Percentiles rank a stretch among this genome's conserved stretches.
Conservation (phyloP, 257 asterid species). For the Nicotiana sylvestris region DNA sequence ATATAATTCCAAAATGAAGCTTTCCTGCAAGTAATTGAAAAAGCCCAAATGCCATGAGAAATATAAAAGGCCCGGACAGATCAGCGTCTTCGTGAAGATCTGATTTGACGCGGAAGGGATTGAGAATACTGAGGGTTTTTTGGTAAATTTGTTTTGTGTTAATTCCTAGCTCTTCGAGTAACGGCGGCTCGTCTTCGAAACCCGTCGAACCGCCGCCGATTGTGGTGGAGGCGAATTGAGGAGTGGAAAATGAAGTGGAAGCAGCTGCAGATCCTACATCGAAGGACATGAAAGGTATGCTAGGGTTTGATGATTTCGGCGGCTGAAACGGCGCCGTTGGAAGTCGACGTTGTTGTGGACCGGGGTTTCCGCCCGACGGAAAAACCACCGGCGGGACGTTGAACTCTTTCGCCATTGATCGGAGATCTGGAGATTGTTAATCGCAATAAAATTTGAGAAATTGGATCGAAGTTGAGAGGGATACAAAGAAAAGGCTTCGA, state of each 20-base stretch:
- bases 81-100: constrained; percentile 91
- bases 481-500: background rate
- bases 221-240: constrained; percentile 45
- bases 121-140: constrained; percentile 60
- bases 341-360: constrained; percentile 64
- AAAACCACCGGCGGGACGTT: constrained; percentile 82
- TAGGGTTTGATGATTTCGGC: constrained; percentile 53
- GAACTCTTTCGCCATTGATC: constrained; percentile 69
- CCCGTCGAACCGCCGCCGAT: constrained; percentile 41
- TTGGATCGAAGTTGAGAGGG: background rate
- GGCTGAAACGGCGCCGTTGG: constrained; percentile 94
- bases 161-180: constrained; percentile 90
- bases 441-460: background rate
- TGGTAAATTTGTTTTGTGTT: constrained; percentile 85
- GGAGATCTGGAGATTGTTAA: constrained; percentile 28
- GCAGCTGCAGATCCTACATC: constrained; percentile 70
- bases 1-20: constrained; percentile 70
- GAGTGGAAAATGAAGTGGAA: constrained; percentile 68
- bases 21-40: constrained; percentile 91
- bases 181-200: constrained; percentile 89
- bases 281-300: constrained; percentile 84
- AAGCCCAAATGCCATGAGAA: constrained; percentile 79
- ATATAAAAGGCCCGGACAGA: constrained; percentile 80
- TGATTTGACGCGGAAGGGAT: constrained; percentile 59
- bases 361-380: constrained; percentile 70